Percentiles rank a stretch among this genome's conserved stretches.
Evolutionary conservation across 352 stramenopile species (phyloP).

Genomic region (Globisporangium recalcitrans): DNA sequence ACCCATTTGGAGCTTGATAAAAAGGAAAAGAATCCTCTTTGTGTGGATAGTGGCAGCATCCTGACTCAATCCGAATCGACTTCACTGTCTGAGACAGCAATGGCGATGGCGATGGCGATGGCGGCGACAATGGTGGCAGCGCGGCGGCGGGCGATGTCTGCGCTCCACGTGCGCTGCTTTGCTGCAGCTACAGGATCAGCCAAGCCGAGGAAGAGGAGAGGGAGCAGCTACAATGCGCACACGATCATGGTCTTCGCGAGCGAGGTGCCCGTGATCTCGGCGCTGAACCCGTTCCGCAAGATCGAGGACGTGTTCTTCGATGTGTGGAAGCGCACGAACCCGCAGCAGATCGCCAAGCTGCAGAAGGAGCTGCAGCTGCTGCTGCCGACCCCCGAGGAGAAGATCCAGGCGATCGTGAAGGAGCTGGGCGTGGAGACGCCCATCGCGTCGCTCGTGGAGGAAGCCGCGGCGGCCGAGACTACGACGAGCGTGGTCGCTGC

Average conservation of each 20-base stretch:
- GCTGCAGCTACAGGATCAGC: conserved; percentile 6
- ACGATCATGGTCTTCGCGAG: conserved; percentile 82
- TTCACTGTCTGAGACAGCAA: background rate
- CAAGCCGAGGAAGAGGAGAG: conserved; percentile 7
- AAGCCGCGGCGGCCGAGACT: conserved; percentile 45
- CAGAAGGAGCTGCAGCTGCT: conserved; percentile 40
- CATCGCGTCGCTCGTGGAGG: conserved; percentile 50
- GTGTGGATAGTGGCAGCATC: too few species aligned
- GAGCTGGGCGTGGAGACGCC: conserved; percentile 45
- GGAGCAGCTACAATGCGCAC: background rate
- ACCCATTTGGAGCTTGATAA: too few species aligned
- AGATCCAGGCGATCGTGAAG: conserved; percentile 50
- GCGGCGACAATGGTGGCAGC: background rate
- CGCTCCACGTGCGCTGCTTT: conserved; percentile 2
- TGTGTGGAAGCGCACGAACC: conserved; percentile 77
- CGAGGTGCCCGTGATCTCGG: conserved; percentile 80
- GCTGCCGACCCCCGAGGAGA: conserved; percentile 44
- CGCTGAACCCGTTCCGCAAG: conserved; percentile 76
- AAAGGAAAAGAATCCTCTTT: too few species aligned
- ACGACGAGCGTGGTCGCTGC: conserved; percentile 34
- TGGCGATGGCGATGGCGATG: background rate
- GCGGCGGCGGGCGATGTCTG: background rate
- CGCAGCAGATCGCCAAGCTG: conserved; percentile 45
- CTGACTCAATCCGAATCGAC: too few species aligned
- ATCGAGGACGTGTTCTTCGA: conserved; percentile 82